Evolutionary conservation across 768 basidiomycete species (phyloP), one percentile per base, ranked within the genome.

Genomic region (Coprinopsis marcescibilis): DNA sequence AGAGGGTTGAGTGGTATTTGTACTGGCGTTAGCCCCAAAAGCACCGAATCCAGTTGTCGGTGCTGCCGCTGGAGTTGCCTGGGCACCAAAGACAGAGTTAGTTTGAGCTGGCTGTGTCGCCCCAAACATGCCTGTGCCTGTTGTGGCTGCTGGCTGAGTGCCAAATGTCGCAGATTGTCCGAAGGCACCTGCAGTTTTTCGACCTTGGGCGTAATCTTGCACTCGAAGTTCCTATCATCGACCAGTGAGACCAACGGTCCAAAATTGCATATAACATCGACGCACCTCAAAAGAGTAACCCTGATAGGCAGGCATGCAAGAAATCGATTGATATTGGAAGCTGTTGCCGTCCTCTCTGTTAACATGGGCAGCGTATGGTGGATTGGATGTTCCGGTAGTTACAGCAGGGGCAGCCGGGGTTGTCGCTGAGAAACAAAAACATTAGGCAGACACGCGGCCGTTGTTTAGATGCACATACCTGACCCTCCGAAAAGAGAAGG

Each of bases 241-340:
- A 49, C 50, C 52, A 17, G 25, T 38, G 7, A 29, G 44, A 44
- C 23, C 45, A 39, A 50, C 41, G 44, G 37, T 50, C 46, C n/a
- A 40, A 43, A 26, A 45, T 2, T 6, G 3, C 30, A 43, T 29
- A 45, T 30, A 39, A 48, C 49, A 25, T 14, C 25, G 10, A 68
- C 69, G 40, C 53, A 81, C 88, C 73, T 84, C 90, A 51, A 88
- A 77, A 17, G 89, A 93, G 50, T 76, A 81, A 33, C 85, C 83
- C 49, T 75, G 65, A 59, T 92, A 95, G 14, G 75, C 74, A 13
- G 85, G 85, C 75, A 85, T 89, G 52, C 83, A 83, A 14, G 83
- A 77, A 45, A 91, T 90, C 29, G 82, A 77, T 63, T 94, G 90
- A 62, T 85, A 95, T 51, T 87, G 83, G 33, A 85, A 69, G 3